A percentile compares a stretch with the other conserved stretches of the same genome.
These are phyloP conservation scores for Pistacia atlantica DNA, from an alignment of 345 rosid genomes.

Conservation along the genomic window DNA sequence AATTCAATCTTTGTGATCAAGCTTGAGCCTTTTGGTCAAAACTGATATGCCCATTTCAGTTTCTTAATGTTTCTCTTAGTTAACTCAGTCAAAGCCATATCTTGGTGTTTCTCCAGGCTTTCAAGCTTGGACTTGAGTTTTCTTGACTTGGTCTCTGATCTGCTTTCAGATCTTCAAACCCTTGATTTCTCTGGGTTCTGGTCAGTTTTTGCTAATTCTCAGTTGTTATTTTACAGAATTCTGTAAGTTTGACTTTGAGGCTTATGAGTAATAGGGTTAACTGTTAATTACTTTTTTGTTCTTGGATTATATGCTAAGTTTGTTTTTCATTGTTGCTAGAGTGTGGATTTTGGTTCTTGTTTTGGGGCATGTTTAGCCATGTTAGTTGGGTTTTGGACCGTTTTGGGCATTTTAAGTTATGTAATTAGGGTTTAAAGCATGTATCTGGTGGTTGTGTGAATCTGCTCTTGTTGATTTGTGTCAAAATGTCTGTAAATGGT, in stretches of 20 bases:
- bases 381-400: slow-evolving; percentile 32
- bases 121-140: slow-evolving; percentile 54
- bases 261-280: slow-evolving; percentile 24
- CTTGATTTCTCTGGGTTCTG: slow-evolving; percentile 45
- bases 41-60: slow-evolving; percentile 44
- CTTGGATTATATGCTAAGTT: slow-evolving; percentile 10
- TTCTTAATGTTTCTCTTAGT: slow-evolving; percentile 51
- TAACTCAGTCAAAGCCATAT: slow-evolving; percentile 49
- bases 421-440: slow-evolving; percentile 33
- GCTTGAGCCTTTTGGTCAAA: slow-evolving; percentile 3
- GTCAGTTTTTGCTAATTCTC: slow-evolving; percentile 50
- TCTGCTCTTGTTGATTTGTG: slow-evolving; percentile 26
- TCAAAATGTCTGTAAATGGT: slow-evolving; percentile 61
- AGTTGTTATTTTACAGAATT: slow-evolving; percentile 51
- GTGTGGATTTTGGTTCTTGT: slow-evolving; percentile 5
- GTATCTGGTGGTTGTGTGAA: slow-evolving; percentile 12
- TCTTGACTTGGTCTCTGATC: slow-evolving; percentile 46
- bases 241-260: slow-evolving; percentile 48
- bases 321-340: slow-evolving; percentile 16
- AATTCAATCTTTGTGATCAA: slow-evolving; percentile 7
- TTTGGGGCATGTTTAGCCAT: slow-evolving; percentile 15
- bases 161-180: slow-evolving; percentile 50
- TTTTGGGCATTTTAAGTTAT: slow-evolving; percentile 21
- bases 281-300: slow-evolving; percentile 8
- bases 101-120: slow-evolving; percentile 49